A percentile compares a stretch with the other conserved stretches of the same genome.
Evolutionary conservation across 306 rosid genomes (phyloP).

Genomic region (Gleditsia sinensis): DNA sequence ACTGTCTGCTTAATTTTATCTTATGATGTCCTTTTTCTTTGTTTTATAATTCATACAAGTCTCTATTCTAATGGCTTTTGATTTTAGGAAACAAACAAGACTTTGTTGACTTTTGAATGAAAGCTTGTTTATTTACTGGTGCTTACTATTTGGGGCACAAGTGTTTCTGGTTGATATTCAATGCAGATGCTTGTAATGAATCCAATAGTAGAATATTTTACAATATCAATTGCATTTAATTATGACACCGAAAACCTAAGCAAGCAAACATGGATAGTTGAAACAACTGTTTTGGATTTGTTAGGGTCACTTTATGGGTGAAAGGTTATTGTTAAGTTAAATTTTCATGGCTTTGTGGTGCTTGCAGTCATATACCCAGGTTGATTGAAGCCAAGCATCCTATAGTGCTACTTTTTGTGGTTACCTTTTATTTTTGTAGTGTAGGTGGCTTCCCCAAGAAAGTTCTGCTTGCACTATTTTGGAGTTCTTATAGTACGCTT

Average conservation of each 20-base stretch:
- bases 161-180: too few relatives aligned
- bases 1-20: too few relatives aligned
- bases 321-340: neutral
- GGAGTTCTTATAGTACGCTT: neutral
- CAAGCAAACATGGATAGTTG: neutral
- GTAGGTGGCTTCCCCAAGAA: slow-evolving; percentile 2
- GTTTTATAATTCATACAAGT: too few relatives aligned
- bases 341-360: neutral
- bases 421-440: neutral
- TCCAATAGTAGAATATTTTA: too few relatives aligned
- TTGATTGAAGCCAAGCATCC: neutral
- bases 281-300: too few relatives aligned
- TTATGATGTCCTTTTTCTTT: too few relatives aligned
- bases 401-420: neutral
- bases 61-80: neutral
- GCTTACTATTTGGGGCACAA: neutral
- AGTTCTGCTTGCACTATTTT: neutral
- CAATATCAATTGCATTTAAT: too few relatives aligned
- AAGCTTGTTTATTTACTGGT: too few relatives aligned
- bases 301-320: neutral
- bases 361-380: neutral
- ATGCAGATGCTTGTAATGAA: too few relatives aligned
- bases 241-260: neutral
- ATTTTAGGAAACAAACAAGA: neutral
- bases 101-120: neutral